These are phyloP conservation scores for Xylaria hypoxylon DNA, from an alignment of 2,329 filamentous ascomycete genomes.

Conservation along the genomic window DNA sequence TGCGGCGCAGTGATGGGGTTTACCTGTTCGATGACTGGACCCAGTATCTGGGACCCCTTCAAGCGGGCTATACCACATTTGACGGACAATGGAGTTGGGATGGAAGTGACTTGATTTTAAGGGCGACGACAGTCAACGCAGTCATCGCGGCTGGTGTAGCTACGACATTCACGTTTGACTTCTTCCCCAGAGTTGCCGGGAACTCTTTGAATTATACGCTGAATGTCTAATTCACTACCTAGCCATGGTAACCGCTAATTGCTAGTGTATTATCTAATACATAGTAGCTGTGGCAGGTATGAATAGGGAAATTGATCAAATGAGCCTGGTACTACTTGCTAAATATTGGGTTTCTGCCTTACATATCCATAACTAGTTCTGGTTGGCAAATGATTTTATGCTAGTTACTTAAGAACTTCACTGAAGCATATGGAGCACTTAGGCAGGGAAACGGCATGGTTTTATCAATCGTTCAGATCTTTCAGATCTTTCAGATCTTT, in stretches of 20 bases:
- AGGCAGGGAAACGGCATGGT: no score
- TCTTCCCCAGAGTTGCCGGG: conserved; percentile 62
- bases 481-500: no score
- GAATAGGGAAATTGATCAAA: no score
- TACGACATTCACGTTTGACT: conserved; percentile 65
- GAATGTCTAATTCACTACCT: conserved; percentile 39
- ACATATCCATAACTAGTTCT: no score
- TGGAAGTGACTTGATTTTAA: conserved; percentile 59
- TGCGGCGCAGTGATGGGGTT: conserved; percentile 59
- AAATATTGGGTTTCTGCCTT: no score
- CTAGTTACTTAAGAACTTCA: no score
- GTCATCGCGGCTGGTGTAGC: conserved; percentile 59
- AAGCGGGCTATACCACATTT: conserved; percentile 63
- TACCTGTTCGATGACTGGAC: conserved; percentile 69
- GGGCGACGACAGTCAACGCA: conserved; percentile 56
- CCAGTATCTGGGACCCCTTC: conserved; percentile 62
- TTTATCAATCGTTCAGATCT: no score
- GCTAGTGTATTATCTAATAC: background rate
- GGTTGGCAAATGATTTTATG: no score
- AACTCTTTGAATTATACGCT: conserved; percentile 64
- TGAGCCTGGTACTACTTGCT: no score
- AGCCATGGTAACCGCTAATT: no score
- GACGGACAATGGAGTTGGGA: conserved; percentile 65
- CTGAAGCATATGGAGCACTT: no score
- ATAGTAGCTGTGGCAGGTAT: background rate